Conservation (phyloP, 1,284 basidiomycete genomes). For the Uromyces viciae-fabae region DNA sequence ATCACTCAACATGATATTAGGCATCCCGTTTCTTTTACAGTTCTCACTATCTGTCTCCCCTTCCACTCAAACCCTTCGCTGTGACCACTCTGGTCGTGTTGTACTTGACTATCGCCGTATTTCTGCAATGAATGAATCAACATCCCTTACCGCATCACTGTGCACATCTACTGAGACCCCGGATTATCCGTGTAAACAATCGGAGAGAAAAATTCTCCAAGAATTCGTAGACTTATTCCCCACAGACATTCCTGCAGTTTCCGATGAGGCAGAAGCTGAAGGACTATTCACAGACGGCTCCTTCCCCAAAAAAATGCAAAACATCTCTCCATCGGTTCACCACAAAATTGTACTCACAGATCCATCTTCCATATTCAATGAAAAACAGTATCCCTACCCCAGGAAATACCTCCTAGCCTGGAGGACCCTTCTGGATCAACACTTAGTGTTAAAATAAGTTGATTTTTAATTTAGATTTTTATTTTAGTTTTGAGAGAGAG, state of each 20-base stretch:
- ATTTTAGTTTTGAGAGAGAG: no score
- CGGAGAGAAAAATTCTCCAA: background rate
- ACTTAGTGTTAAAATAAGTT: no score
- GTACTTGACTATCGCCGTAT: background rate
- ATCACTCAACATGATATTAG: background rate
- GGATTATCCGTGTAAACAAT: background rate
- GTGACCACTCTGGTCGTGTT: background rate
- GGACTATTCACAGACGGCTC: constrained; percentile 4
- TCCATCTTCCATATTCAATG: background rate
- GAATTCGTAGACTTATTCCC: constrained; percentile 7
- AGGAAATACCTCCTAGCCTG: constrained; percentile 2
- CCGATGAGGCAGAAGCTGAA: background rate
- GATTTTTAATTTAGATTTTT: no score
- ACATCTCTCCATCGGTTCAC: background rate
- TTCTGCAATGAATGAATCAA: background rate
- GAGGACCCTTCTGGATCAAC: constrained; percentile 13
- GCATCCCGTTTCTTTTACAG: background rate
- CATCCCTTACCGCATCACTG: background rate
- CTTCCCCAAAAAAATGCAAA: constrained; percentile 4
- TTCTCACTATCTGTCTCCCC: background rate
- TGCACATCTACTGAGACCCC: background rate
- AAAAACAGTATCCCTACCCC: constrained; percentile 21
- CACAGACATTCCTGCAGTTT: background rate
- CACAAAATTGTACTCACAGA: constrained; percentile 22
- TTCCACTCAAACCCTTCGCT: background rate